phyloP scores from a whole-genome alignment of 495 filamentous ascomycete genomes.

The Lophium mytilinum region DNA sequence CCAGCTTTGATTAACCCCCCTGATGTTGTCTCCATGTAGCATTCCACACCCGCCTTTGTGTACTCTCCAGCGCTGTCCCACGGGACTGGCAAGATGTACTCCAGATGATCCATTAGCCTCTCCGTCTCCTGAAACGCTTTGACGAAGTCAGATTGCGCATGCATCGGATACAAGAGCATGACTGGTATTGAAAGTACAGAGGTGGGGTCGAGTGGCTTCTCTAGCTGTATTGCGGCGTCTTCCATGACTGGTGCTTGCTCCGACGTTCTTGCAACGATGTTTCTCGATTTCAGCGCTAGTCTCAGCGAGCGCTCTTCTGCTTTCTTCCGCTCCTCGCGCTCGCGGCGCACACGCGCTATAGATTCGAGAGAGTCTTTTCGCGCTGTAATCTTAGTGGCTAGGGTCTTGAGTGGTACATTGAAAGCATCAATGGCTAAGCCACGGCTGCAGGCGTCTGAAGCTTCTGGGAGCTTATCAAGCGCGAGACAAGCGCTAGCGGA shows the following conservation, averaged over 20 bases:
- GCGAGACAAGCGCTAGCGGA: conserved; percentile 66
- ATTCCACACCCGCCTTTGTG: conserved; percentile 57
- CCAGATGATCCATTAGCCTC: conserved; percentile 60
- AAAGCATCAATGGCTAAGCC: conserved; percentile 61
- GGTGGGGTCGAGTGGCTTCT: conserved; percentile 62
- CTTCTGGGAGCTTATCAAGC: conserved; percentile 63
- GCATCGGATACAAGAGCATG: conserved; percentile 73
- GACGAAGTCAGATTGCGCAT: conserved; percentile 79
- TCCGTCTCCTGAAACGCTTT: conserved; percentile 72
- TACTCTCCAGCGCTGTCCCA: conserved; percentile 76
- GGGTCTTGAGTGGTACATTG: conserved; percentile 47
- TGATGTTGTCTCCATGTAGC: conserved; percentile 72
- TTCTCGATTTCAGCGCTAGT: conserved; percentile 66
- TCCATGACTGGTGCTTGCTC: conserved; percentile 74
- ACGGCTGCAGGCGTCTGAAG: conserved; percentile 61
- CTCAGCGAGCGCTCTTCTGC: conserved; percentile 52
- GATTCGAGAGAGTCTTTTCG: conserved; percentile 26
- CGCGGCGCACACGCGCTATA: conserved; percentile 35
- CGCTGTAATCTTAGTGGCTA: conserved; percentile 23
- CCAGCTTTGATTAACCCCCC: conserved; percentile 85
- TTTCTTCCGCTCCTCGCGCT: conserved; percentile 37
- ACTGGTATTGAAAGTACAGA: conserved; percentile 67
- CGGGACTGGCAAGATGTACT: conserved; percentile 71
- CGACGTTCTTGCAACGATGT: conserved; percentile 58
- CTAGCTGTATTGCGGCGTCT: conserved; percentile 42